Evolutionary conservation across 257 asterid genomes (phyloP).

Genomic region (Nyctanthes arbortristis): DNA sequence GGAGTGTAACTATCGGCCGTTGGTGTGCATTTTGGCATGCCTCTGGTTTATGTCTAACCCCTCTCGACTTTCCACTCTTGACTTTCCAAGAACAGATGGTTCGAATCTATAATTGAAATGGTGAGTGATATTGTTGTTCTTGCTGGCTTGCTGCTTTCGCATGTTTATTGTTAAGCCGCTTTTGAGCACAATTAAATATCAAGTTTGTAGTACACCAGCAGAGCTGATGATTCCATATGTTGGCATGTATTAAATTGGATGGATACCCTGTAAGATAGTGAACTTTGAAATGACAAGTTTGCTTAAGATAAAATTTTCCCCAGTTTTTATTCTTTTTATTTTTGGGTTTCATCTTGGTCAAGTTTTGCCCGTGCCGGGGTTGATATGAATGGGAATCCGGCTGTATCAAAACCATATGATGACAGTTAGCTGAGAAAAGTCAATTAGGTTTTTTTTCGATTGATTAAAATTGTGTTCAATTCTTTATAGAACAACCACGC

Average conservation of each 20-base stretch:
- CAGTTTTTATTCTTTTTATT: too few species aligned
- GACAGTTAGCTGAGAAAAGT: not conserved
- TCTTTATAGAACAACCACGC: too few species aligned
- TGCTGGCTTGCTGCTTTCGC: conserved; percentile 61
- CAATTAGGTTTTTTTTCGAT: not conserved
- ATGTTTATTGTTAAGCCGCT: conserved; percentile 6
- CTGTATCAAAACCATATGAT: not conserved
- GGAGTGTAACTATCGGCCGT: not conserved
- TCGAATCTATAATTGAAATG: conserved; percentile 49
- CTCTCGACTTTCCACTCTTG: conserved; percentile 21
- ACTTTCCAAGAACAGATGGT: conserved; percentile 53
- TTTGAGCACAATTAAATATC: conserved; percentile 32
- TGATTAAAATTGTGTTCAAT: too few species aligned
- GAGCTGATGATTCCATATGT: conserved; percentile 57
- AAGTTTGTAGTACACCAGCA: conserved; percentile 48
- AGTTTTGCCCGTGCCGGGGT: not conserved
- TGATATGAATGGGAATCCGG: not conserved
- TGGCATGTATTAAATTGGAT: conserved; percentile 81
- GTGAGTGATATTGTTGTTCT: conserved; percentile 58
- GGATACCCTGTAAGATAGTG: not conserved
- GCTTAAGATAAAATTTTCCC: not conserved
- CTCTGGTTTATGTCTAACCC: not conserved
- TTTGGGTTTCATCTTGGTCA: not conserved
- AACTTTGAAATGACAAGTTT: not conserved
- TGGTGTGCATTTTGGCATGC: not conserved